Conservation (phyloP, 2,329 filamentous ascomycete species). For the Cordyceps fumosorosea region DNA sequence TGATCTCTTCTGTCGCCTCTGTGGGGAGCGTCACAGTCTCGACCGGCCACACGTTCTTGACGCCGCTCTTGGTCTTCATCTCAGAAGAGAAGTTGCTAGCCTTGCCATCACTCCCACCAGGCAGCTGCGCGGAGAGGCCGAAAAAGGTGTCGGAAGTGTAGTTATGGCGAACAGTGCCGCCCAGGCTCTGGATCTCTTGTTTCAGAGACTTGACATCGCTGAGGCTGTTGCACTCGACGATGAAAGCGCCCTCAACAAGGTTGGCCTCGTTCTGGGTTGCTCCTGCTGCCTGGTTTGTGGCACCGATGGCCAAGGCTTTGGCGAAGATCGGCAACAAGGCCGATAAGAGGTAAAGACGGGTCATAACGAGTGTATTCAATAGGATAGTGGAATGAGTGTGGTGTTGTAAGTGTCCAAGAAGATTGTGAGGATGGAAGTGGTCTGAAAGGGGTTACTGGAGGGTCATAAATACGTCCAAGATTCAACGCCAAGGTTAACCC, state of each 20-base stretch:
- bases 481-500: neutral
- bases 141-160: neutral
- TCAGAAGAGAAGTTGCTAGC: neutral
- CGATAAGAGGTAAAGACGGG: neutral
- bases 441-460: neutral
- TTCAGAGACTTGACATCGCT: neutral
- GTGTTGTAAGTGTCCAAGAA: neutral
- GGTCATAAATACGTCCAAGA: neutral
- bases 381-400: neutral
- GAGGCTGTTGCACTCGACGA: neutral
- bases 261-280: neutral
- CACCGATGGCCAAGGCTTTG: neutral
- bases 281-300: neutral
- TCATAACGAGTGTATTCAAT: neutral
- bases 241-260: neutral
- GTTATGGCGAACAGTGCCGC: neutral
- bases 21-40: neutral
- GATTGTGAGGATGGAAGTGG: neutral
- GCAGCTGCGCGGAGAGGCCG: neutral
- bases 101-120: neutral
- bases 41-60: neutral
- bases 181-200: neutral
- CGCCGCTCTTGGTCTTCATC: neutral
- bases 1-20: neutral
- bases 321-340: neutral